These are phyloP conservation scores for Linderniella brevidens DNA, from an alignment of 257 asterid species.

Conservation along the genomic window DNA sequence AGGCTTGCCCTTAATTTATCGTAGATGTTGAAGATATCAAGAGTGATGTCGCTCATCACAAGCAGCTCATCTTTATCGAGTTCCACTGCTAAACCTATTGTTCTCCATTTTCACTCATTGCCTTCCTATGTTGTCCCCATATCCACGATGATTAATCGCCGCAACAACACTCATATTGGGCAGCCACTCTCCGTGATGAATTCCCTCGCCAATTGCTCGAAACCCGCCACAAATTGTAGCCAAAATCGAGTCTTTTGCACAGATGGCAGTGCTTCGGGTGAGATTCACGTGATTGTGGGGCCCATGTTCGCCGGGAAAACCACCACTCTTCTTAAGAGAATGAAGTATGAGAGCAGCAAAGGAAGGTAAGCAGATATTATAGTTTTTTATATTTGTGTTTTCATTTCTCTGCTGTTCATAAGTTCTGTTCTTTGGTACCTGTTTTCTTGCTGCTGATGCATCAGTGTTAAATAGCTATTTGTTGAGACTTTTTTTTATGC, in stretches of 20 bases:
- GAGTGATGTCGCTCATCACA: conserved; percentile 39
- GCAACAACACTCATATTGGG: conserved; percentile 11
- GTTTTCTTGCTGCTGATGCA: not conserved
- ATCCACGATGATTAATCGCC: conserved; percentile 11
- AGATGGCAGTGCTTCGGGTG: conserved; percentile 33
- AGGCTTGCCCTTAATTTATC: no score
- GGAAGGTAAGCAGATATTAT: conserved; percentile 48
- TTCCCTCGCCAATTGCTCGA: conserved; percentile 19
- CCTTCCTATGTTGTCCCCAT: conserved; percentile 14
- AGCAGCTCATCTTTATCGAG: conserved; percentile 21
- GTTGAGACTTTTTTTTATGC: no score
- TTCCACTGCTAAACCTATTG: conserved; percentile 18
- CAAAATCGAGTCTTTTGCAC: conserved; percentile 23
- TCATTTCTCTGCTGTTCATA: not conserved
- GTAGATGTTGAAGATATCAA: conserved; percentile 27
- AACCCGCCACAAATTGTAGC: conserved; percentile 12
- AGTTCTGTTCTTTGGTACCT: not conserved
- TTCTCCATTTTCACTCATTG: conserved; percentile 16
- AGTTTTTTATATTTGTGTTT: not conserved
- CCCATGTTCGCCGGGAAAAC: conserved; percentile 99
- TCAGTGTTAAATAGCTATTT: no score
- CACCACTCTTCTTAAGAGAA: conserved; percentile 75
- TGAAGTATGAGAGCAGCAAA: conserved; percentile 50
- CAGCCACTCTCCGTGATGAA: conserved; percentile 10
- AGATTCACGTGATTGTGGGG: conserved; percentile 84